Percentiles rank a stretch among this genome's conserved stretches.
Conservation (phyloP, 2,329 filamentous ascomycete species). For the Ciborinia camelliae region DNA sequence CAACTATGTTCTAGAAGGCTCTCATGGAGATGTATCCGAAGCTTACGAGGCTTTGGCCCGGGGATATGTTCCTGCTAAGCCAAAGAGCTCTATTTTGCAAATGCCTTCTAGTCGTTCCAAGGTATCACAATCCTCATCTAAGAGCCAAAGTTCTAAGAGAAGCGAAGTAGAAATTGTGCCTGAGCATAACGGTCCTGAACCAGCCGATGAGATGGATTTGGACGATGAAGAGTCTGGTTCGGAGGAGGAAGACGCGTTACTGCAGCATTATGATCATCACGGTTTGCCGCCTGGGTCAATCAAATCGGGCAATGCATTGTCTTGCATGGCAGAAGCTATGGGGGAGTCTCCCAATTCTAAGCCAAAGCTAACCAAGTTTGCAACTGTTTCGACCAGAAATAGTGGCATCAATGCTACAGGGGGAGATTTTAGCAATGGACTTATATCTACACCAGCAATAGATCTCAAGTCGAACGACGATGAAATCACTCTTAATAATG, state of each 20-base stretch:
- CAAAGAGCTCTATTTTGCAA: conserved; percentile 31
- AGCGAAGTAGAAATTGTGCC: conserved; percentile 3
- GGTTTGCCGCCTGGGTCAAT: conserved; percentile 37
- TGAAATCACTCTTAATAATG: conserved; percentile 17
- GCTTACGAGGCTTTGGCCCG: conserved; percentile 34
- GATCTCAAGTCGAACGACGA: conserved; percentile 33
- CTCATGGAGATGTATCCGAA: conserved; percentile 31
- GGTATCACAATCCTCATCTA: background rate
- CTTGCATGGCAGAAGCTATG: conserved; percentile 31
- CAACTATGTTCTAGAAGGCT: conserved; percentile 33
- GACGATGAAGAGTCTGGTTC: conserved; percentile 25
- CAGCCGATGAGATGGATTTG: conserved; percentile 18
- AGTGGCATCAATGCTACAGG: conserved; percentile 29
- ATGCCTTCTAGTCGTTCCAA: conserved; percentile 9
- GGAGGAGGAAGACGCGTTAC: conserved; percentile 35
- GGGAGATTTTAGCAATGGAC: conserved; percentile 22
- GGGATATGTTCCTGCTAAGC: conserved; percentile 31
- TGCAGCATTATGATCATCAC: conserved; percentile 36
- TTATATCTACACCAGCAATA: conserved; percentile 32
- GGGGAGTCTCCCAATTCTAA: conserved; percentile 23
- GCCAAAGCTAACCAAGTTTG: conserved; percentile 23
- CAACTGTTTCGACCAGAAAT: conserved; percentile 29
- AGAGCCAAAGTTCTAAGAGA: background rate
- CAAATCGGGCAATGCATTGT: conserved; percentile 32
- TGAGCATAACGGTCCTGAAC: background rate